Evolutionary conservation across 805 yeast species (phyloP).

Genomic region (Metschnikowia borealis): DNA sequence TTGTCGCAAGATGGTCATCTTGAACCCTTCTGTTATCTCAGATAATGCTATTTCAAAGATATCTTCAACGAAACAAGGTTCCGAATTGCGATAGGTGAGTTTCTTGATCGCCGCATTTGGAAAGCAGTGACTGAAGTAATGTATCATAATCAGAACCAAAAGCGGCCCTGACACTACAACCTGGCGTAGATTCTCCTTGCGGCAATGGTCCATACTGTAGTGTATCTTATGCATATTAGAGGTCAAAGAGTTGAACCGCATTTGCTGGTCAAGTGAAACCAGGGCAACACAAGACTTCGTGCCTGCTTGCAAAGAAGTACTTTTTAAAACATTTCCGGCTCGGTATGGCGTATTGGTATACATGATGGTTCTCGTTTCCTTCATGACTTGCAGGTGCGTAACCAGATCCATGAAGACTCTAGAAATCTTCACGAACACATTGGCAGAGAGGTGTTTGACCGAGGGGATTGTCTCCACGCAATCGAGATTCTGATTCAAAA

Average conservation of each 20-base stretch:
- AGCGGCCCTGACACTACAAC: constrained; percentile 81
- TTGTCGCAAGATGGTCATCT: constrained; percentile 1
- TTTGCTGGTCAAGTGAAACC: constrained; percentile 43
- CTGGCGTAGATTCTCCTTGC: constrained; percentile 55
- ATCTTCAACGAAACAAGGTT: constrained; percentile 47
- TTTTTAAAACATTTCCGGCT: background rate
- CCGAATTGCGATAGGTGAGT: constrained; percentile 47
- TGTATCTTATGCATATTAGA: constrained; percentile 86
- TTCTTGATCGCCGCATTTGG: constrained; percentile 19
- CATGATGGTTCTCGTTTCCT: constrained; percentile 56
- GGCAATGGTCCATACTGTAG: constrained; percentile 56
- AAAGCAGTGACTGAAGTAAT: constrained; percentile 35
- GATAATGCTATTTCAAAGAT: constrained; percentile 8
- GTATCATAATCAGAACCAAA: constrained; percentile 54
- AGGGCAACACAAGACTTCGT: background rate
- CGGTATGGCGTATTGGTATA: constrained; percentile 48
- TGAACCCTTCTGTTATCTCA: background rate
- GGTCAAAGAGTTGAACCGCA: constrained; percentile 70
- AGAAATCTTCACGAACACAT: constrained; percentile 52
- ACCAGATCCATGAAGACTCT: constrained; percentile 40
- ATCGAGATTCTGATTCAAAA: constrained; percentile 29
- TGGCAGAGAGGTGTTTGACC: constrained; percentile 32
- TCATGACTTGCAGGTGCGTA: constrained; percentile 19
- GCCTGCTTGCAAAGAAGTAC: background rate
- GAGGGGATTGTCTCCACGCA: constrained; percentile 54